Base-by-base conservation (phyloP, 768 basidiomycete species). In the Collybia mongolica region DNA sequence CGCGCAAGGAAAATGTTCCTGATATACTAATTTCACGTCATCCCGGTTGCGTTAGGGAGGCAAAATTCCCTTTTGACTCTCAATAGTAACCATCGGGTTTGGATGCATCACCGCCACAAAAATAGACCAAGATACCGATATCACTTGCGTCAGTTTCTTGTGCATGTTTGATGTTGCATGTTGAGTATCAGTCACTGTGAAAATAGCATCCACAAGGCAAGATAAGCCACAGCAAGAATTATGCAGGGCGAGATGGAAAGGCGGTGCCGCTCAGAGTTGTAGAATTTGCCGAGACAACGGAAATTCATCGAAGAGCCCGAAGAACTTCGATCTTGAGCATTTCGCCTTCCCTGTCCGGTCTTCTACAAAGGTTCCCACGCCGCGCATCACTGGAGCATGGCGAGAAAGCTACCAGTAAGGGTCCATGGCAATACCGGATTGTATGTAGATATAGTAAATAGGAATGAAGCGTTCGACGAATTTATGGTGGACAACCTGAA, bases 261-360 rank as follows among this genome's bases (percentile, higher is more conserved):
- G 32, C 54, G 54, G 63, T 55, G 51, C 60, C 60, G 60, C 52
- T 46, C 48, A 40, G 46, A 56, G 51, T 43, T 52, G 29, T 53
- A 51, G 51, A 32, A 32, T 32, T 32, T 32, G 32, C 32, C 32
- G 32, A 62, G 60, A 60, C 59, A 60, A 53, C 54, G 59, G 49
- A 54, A 57, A 61, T 54, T 59, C 59, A 60, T 64, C 64, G 58
- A 65, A 51, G 32, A 14, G 32, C 24, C 24, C 24, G 35, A 49
- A 40, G 17, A 28, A n/a, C 49, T 52, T 48, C 56, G 17, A 49
- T 46, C 26, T 38, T 41, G 49, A 47, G 39, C 18, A 42, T 23
- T 46, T 48, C 49, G 47, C 48, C 51, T 56, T 46, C 54, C 48
- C 32, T 32, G 32, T 32, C 32, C 32, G 32, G 32, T 9, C 32